phyloP scores from a whole-genome alignment of 164 flowering plant genomes.

The Santalum album region DNA sequence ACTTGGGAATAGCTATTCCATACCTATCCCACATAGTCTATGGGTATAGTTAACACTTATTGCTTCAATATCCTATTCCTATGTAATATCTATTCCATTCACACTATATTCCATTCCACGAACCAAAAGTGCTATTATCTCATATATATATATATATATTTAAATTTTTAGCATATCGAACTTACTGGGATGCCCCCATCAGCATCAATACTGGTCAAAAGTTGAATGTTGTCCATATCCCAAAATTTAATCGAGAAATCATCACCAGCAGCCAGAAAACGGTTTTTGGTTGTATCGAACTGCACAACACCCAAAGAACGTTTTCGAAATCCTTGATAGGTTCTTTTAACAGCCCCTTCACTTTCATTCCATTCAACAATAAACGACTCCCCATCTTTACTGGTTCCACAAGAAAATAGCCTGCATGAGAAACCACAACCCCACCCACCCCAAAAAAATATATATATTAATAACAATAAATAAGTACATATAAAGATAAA shows the following conservation, averaged over 20 bases:
- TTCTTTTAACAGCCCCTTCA: slow-evolving; percentile 82
- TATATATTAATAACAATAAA: not conserved
- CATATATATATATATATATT: no score
- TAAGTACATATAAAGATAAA: not conserved
- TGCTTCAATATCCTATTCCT: no score
- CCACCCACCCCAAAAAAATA: slow-evolving; percentile 3
- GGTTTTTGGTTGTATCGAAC: slow-evolving; percentile 75
- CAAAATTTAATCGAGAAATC: slow-evolving; percentile 75
- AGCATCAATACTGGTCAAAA: slow-evolving; percentile 60
- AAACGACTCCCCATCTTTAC: slow-evolving; percentile 82
- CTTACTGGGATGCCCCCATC: slow-evolving; percentile 81
- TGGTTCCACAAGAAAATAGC: slow-evolving; percentile 87
- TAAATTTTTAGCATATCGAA: slow-evolving; percentile 1
- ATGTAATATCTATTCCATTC: no score
- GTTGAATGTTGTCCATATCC: slow-evolving; percentile 78
- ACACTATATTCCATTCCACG: no score
- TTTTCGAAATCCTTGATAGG: slow-evolving; percentile 72
- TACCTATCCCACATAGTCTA: no score
- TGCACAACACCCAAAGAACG: slow-evolving; percentile 76
- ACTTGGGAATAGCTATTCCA: no score
- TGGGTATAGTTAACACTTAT: no score
- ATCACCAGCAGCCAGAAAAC: slow-evolving; percentile 83
- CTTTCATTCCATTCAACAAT: slow-evolving; percentile 96
- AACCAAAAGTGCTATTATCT: no score
- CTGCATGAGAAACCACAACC: no score